These are phyloP conservation scores for Kodamaea plutei DNA, from an alignment of 1,139 yeast species.

Conservation along the genomic window DNA sequence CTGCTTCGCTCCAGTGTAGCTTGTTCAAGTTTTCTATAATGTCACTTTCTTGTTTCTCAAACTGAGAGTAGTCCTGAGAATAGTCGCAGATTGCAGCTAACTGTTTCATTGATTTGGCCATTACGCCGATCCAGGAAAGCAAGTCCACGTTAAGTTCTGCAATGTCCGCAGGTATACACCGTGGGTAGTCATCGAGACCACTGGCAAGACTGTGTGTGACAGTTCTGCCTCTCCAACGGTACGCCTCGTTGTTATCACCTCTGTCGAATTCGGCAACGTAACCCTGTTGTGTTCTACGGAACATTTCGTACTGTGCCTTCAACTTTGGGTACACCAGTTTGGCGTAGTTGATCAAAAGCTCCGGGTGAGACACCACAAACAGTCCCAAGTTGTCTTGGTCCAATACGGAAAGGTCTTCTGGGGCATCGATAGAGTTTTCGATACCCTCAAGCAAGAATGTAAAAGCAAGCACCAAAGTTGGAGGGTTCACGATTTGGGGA, in stretches of 20 bases:
- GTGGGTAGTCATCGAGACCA: slow-evolving; percentile 94
- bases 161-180: slow-evolving; percentile 74
- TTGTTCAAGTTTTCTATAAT: slow-evolving; percentile 62
- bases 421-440: slow-evolving; percentile 21
- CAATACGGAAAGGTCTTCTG: slow-evolving; percentile 17
- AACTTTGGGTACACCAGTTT: slow-evolving; percentile 70
- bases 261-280: slow-evolving; percentile 70
- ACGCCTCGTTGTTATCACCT: slow-evolving; percentile 55
- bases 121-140: slow-evolving; percentile 88
- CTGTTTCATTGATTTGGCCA: slow-evolving; percentile 77
- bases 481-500: slow-evolving; percentile 93
- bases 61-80: slow-evolving; percentile 53
- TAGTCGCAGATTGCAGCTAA: slow-evolving; percentile 66
- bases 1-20: slow-evolving; percentile 74
- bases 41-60: slow-evolving; percentile 48
- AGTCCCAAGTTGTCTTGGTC: slow-evolving; percentile 35
- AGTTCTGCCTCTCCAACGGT: slow-evolving; percentile 94
- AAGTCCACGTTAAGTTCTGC: slow-evolving; percentile 91
- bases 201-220: slow-evolving; percentile 82
- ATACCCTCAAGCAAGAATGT: slow-evolving; percentile 56
- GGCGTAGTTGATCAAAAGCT: slow-evolving; percentile 60
- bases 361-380: slow-evolving; percentile 56
- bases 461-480: slow-evolving; percentile 81
- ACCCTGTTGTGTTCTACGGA: slow-evolving; percentile 77
- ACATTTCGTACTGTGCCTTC: slow-evolving; percentile 79